These are phyloP conservation scores for Oligophagozyma castellii DNA, from an alignment of 1,139 yeast species.

Conservation along the genomic window DNA sequence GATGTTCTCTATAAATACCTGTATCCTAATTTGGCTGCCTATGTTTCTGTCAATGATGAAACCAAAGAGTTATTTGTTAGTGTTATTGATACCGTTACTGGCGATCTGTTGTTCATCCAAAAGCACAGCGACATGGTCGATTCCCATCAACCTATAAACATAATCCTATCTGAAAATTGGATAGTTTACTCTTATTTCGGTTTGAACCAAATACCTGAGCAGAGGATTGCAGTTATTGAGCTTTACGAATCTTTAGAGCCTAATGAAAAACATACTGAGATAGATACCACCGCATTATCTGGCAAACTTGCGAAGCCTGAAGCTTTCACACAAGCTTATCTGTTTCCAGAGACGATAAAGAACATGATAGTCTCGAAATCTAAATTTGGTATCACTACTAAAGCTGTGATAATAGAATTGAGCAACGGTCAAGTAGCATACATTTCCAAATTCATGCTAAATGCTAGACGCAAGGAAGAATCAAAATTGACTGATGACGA, in stretches of 20 bases:
- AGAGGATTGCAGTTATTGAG: slow-evolving; percentile 58
- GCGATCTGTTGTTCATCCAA: slow-evolving; percentile 42
- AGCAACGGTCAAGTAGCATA: slow-evolving; percentile 51
- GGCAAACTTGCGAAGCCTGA: slow-evolving; percentile 31
- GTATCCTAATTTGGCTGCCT: slow-evolving; percentile 52
- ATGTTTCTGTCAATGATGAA: slow-evolving; percentile 33
- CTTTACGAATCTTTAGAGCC: slow-evolving; percentile 52
- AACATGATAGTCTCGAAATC: slow-evolving; percentile 49
- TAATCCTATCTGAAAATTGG: slow-evolving; percentile 77
- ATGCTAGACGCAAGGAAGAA: slow-evolving; percentile 47
- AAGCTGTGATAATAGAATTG: slow-evolving; percentile 49
- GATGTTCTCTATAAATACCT: slow-evolving; percentile 75
- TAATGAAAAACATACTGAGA: slow-evolving; percentile 27
- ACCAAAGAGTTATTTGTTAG: slow-evolving; percentile 30
- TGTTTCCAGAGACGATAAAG: slow-evolving; percentile 42
- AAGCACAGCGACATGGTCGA: slow-evolving; percentile 29
- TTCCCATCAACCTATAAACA: slow-evolving; percentile 31
- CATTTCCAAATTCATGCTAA: slow-evolving; percentile 51
- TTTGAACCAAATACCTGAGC: slow-evolving; percentile 33
- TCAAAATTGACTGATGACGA: slow-evolving; percentile 42
- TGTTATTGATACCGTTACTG: slow-evolving; percentile 57
- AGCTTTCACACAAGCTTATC: slow-evolving; percentile 40
- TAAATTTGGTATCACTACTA: slow-evolving; percentile 58
- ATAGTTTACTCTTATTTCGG: slow-evolving; percentile 55
- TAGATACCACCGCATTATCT: slow-evolving; percentile 8